Evolutionary conservation across 768 basidiomycete genomes (phyloP).

Genomic region (Xerocomus brunneocitrinus): DNA sequence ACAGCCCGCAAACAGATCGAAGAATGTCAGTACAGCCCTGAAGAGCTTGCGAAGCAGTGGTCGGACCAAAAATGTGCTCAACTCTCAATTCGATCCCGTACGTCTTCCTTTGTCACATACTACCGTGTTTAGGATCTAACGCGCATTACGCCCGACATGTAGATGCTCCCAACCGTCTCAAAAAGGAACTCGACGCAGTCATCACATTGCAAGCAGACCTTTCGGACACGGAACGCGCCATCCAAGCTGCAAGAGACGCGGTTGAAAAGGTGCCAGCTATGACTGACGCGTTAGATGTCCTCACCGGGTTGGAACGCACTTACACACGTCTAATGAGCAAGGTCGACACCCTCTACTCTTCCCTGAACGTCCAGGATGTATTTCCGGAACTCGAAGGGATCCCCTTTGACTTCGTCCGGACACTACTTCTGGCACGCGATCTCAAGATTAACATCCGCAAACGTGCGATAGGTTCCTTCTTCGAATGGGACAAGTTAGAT

Average conservation of each 20-base stretch:
- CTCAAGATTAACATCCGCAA: constrained; percentile 4
- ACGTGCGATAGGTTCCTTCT: not conserved
- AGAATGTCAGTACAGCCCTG: too few species aligned
- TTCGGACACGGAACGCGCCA: not conserved
- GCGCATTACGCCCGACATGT: too few species aligned
- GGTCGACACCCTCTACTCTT: too few species aligned
- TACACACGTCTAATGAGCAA: too few species aligned
- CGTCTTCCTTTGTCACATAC: not conserved
- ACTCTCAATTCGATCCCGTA: not conserved
- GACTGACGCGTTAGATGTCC: too few species aligned
- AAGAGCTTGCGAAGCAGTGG: not conserved
- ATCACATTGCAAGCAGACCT: not conserved
- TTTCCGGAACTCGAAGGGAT: not conserved
- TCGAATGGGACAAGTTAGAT: constrained; percentile 3
- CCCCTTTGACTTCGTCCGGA: not conserved
- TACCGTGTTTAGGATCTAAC: too few species aligned
- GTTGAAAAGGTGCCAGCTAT: too few species aligned
- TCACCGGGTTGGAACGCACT: too few species aligned
- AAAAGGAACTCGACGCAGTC: too few species aligned
- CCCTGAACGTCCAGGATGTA: too few species aligned
- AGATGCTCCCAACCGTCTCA: too few species aligned
- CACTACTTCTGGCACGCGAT: not conserved
- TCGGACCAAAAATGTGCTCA: not conserved
- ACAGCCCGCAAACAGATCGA: too few species aligned
- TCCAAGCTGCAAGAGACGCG: not conserved